phyloP scores from a whole-genome alignment of 2,329 filamentous ascomycete species.

The Colletotrichum karsti region DNA sequence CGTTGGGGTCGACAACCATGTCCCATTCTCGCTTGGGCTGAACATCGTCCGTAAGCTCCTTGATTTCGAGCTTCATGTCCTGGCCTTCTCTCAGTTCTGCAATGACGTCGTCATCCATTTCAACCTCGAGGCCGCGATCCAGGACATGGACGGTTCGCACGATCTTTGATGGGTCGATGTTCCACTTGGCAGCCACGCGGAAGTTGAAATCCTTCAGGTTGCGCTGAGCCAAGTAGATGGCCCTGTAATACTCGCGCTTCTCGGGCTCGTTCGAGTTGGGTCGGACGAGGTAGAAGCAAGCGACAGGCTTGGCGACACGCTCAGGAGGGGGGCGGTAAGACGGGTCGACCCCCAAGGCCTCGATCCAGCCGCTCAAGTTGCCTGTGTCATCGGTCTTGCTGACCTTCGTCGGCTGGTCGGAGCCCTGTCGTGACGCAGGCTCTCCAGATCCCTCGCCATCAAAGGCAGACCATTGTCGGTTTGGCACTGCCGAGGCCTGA shows the following conservation, averaged over 20 bases:
- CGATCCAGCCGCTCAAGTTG: slow-evolving; percentile 83
- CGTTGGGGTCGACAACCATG: slow-evolving; percentile 63
- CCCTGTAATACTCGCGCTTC: slow-evolving; percentile 76
- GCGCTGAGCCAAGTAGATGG: slow-evolving; percentile 84
- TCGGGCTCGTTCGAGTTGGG: slow-evolving; percentile 58
- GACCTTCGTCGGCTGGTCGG: slow-evolving; percentile 63
- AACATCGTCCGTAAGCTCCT: slow-evolving; percentile 47
- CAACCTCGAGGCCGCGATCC: slow-evolving; percentile 78
- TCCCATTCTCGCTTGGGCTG: slow-evolving; percentile 68
- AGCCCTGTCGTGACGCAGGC: slow-evolving; percentile 49
- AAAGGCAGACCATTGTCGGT: slow-evolving; percentile 64
- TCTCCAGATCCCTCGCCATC: slow-evolving; percentile 62
- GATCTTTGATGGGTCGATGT: slow-evolving; percentile 77
- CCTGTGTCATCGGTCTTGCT: slow-evolving; percentile 67
- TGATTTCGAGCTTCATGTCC: slow-evolving; percentile 83
- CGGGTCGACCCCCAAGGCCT: slow-evolving; percentile 89
- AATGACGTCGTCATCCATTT: slow-evolving; percentile 91
- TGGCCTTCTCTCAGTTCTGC: slow-evolving; percentile 87
- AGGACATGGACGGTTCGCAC: slow-evolving; percentile 77
- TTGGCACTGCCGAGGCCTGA: slow-evolving; percentile 51
- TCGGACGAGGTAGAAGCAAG: slow-evolving; percentile 85
- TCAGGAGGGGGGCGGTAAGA: slow-evolving; percentile 84
- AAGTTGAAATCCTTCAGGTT: slow-evolving; percentile 78
- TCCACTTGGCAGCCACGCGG: slow-evolving; percentile 81
- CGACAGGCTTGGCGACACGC: slow-evolving; percentile 74